phyloP scores from a whole-genome alignment of 2,329 filamentous ascomycete species.

The Pseudocercospora cruenta region DNA sequence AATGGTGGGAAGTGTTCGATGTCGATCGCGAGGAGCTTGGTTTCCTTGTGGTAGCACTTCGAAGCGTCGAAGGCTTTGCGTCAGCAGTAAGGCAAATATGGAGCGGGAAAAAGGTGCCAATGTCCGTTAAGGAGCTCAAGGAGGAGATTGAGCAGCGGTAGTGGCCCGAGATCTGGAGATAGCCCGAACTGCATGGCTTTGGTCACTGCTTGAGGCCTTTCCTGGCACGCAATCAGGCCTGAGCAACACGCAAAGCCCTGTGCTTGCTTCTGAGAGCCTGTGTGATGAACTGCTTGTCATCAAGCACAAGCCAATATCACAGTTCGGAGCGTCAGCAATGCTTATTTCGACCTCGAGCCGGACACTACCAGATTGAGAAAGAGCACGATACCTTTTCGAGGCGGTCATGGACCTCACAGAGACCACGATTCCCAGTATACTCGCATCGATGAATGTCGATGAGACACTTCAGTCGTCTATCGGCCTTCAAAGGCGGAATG shows the following conservation, averaged over 20 bases:
- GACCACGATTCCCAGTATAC: neutral
- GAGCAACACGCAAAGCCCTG: neutral
- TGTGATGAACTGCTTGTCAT: neutral
- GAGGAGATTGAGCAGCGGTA: constrained; percentile 56
- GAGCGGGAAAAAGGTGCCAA: constrained; percentile 55
- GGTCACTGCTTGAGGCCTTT: neutral
- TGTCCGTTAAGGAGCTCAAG: constrained; percentile 63
- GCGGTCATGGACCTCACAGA: neutral
- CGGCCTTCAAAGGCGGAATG: neutral
- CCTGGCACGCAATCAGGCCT: neutral
- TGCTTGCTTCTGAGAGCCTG: neutral
- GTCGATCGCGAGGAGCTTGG: constrained; percentile 92
- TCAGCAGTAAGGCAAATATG: constrained; percentile 61
- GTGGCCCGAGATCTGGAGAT: constrained; percentile 14
- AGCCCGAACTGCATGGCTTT: neutral
- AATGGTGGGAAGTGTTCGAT: constrained; percentile 99
- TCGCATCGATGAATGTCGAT: neutral
- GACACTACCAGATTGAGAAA: neutral
- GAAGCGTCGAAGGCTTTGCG: constrained; percentile 75
- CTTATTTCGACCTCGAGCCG: neutral
- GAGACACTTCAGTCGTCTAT: neutral
- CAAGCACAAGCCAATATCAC: neutral
- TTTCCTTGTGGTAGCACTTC: constrained; percentile 84
- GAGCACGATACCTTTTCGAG: neutral
- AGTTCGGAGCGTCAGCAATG: neutral